Conservation (phyloP, 1,284 basidiomycete species). For the Heliocybe sulcata region DNA sequence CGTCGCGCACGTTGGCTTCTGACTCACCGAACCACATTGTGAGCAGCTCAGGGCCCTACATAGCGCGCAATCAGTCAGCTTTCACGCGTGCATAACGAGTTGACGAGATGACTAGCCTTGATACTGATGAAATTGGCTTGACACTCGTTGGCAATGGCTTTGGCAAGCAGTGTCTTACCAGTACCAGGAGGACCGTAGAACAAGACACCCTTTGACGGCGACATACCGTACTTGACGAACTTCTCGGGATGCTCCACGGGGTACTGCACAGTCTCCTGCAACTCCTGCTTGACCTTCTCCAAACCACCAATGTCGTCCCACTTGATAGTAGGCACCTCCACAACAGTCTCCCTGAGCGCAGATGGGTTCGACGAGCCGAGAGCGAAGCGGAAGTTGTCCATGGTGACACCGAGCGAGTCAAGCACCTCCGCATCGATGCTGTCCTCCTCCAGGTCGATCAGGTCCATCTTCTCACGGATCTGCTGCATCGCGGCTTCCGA, state of each 20-base stretch:
- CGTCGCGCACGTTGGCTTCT: slow-evolving; percentile 98
- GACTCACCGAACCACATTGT: slow-evolving; percentile 99
- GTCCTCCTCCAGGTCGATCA: slow-evolving; percentile 90
- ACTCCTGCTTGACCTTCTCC: slow-evolving; percentile 98
- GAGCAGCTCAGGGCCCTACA: slow-evolving; percentile 87
- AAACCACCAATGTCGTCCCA: slow-evolving; percentile 99
- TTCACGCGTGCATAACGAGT: not conserved
- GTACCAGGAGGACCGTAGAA: slow-evolving; percentile 98
- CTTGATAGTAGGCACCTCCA: slow-evolving; percentile 92
- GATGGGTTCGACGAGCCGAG: slow-evolving; percentile 95
- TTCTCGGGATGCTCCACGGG: slow-evolving; percentile 99
- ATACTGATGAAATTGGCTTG: slow-evolving; percentile 98
- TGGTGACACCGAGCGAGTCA: slow-evolving; percentile 92
- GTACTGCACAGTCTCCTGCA: slow-evolving; percentile 99
- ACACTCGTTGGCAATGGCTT: slow-evolving; percentile 98
- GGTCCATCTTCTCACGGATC: slow-evolving; percentile 97
- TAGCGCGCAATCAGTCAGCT: slow-evolving; percentile 18
- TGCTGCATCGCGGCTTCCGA: slow-evolving; percentile 99
- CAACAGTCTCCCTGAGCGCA: slow-evolving; percentile 92
- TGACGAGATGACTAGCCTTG: slow-evolving; percentile 43
- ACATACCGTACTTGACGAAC: slow-evolving; percentile 99
- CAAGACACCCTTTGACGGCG: slow-evolving; percentile 96
- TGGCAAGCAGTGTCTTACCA: slow-evolving; percentile 92
- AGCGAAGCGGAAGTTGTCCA: slow-evolving; percentile 98
- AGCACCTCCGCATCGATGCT: slow-evolving; percentile 97